These are phyloP conservation scores for Ascocoryne sarcoides DNA, from an alignment of 2,329 filamentous ascomycete genomes.

Conservation along the genomic window DNA sequence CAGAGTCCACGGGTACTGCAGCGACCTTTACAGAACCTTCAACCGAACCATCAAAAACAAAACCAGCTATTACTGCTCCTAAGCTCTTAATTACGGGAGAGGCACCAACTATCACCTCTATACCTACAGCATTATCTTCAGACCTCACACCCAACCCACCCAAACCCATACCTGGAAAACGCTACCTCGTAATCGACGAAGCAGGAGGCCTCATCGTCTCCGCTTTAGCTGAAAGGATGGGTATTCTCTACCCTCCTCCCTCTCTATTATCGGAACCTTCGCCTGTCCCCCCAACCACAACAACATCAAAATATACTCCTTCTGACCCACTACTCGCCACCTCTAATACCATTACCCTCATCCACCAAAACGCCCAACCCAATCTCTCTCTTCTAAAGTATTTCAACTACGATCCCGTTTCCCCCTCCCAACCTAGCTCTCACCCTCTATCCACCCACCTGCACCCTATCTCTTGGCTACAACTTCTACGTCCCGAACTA, in stretches of 20 bases:
- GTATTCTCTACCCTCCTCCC: constrained; percentile 43
- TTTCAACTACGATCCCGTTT: constrained; percentile 64
- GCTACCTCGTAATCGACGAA: constrained; percentile 63
- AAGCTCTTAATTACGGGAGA: neutral
- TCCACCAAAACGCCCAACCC: constrained; percentile 76
- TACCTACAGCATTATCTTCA: neutral
- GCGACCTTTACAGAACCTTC: constrained; percentile 34
- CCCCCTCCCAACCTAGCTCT: constrained; percentile 40
- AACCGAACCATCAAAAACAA: neutral
- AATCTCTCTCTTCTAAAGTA: constrained; percentile 84
- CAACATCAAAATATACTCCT: constrained; percentile 1
- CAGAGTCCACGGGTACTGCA: no score
- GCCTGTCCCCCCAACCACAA: neutral
- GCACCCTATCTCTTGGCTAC: constrained; percentile 82
- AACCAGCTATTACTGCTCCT: neutral
- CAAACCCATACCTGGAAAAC: constrained; percentile 12
- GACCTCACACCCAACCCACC: neutral
- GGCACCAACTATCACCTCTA: neutral
- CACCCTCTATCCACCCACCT: constrained; percentile 81
- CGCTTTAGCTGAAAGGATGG: constrained; percentile 64
- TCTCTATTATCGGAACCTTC: neutral
- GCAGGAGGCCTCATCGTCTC: constrained; percentile 61
- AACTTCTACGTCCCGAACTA: constrained; percentile 67
- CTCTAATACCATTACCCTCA: constrained; percentile 65
- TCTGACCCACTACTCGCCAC: constrained; percentile 17